Conservation (phyloP, 1,284 basidiomycete species). For the Austroboletus olivaceoglutinosus region DNA sequence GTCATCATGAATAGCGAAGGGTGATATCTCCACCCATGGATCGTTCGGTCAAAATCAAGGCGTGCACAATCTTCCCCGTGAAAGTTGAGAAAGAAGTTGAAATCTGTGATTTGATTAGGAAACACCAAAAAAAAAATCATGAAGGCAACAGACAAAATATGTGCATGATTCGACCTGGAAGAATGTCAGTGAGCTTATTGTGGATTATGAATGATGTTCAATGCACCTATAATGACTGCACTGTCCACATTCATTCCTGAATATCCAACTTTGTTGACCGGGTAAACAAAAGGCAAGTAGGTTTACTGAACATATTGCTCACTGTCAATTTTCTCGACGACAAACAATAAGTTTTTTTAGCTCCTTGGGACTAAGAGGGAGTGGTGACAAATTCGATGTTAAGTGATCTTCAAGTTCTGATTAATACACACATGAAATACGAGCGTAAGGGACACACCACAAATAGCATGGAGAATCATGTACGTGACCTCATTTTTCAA, state of each 20-base stretch:
- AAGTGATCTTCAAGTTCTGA: slow-evolving; percentile 26
- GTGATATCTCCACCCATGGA: slow-evolving; percentile 33
- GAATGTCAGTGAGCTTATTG: not conserved
- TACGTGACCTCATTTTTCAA: slow-evolving; percentile 46
- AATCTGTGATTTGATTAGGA: slow-evolving; percentile 23
- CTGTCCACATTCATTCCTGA: slow-evolving; percentile 8
- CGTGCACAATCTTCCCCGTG: too few relatives aligned
- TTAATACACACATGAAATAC: not conserved
- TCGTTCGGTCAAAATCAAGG: slow-evolving; percentile 43
- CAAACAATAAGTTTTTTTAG: slow-evolving; percentile 17
- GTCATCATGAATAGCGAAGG: slow-evolving; percentile 35
- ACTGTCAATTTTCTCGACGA: slow-evolving; percentile 28
- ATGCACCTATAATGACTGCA: slow-evolving; percentile 41
- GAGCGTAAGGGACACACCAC: slow-evolving; percentile 37
- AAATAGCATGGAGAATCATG: slow-evolving; percentile 46
- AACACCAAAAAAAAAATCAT: not conserved
- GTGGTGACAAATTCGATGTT: slow-evolving; percentile 31
- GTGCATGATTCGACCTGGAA: slow-evolving; percentile 48
- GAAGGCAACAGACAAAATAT: slow-evolving; percentile 36
- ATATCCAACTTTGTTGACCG: slow-evolving; percentile 17
- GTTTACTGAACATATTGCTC: slow-evolving; percentile 12
- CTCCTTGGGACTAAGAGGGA: slow-evolving; percentile 20
- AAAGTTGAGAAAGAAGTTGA: slow-evolving; percentile 49
- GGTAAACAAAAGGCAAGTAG: not conserved
- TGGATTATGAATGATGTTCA: not conserved